Evolutionary conservation across 1,284 basidiomycete genomes (phyloP).

Genomic region (Peniophora sp.): DNA sequence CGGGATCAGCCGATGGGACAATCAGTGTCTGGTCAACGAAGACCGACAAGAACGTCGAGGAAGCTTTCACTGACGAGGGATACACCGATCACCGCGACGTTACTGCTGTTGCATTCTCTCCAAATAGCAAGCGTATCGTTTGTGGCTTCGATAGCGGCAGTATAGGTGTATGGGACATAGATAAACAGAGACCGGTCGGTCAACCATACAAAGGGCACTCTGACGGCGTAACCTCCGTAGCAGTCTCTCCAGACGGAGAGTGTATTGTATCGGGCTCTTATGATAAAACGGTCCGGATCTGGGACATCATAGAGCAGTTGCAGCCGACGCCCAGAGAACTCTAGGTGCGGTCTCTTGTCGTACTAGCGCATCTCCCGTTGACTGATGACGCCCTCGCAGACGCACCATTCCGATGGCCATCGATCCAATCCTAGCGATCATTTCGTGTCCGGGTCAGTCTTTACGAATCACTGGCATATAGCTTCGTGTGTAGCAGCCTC

Average conservation of each 20-base stretch:
- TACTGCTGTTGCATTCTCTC: slow-evolving; percentile 6
- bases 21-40: slow-evolving; percentile 8
- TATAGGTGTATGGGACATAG: slow-evolving; percentile 4
- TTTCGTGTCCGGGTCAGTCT: too few relatives aligned
- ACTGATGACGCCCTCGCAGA: too few relatives aligned
- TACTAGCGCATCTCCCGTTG: too few relatives aligned
- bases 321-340: too few relatives aligned
- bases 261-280: not conserved
- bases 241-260: not conserved
- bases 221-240: not conserved
- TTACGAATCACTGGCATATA: too few relatives aligned
- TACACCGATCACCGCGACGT: not conserved
- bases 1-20: slow-evolving; percentile 7
- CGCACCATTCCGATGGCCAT: too few relatives aligned
- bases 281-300: not conserved
- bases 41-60: not conserved
- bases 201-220: not conserved
- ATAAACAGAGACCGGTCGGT: not conserved
- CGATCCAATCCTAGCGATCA: too few relatives aligned
- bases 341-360: too few relatives aligned
- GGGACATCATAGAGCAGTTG: too few relatives aligned
- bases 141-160: slow-evolving; percentile 14
- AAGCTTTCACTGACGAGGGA: not conserved
- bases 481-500: too few relatives aligned
- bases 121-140: slow-evolving; percentile 15